Percentiles rank a stretch among this genome's conserved stretches.
Evolutionary conservation across 345 rosid species (phyloP).

Genomic region (Pugionium dolabratum): DNA sequence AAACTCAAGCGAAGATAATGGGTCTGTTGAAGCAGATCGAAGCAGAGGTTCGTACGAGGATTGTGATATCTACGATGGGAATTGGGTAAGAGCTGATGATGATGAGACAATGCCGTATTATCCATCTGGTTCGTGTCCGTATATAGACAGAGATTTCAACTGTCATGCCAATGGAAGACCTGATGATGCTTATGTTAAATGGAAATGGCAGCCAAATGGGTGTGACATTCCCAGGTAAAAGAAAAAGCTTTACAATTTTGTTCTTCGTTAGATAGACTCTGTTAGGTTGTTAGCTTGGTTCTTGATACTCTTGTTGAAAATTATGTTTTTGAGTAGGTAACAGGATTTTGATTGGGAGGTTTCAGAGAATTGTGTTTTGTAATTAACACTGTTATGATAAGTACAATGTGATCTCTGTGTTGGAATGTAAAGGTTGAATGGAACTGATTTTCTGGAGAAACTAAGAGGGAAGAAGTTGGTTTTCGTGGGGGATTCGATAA

Average conservation of each 20-base stretch:
- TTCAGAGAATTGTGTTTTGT: background rate
- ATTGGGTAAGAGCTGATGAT: slow-evolving; percentile 56
- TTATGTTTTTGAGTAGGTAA: slow-evolving; percentile 10
- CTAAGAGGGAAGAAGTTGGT: slow-evolving; percentile 78
- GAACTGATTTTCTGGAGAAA: slow-evolving; percentile 77
- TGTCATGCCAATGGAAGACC: slow-evolving; percentile 76
- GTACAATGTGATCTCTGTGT: slow-evolving; percentile 2
- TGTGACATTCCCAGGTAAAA: slow-evolving; percentile 68
- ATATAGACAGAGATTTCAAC: slow-evolving; percentile 71
- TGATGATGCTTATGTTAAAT: slow-evolving; percentile 63
- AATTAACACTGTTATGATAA: background rate
- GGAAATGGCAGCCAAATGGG: slow-evolving; percentile 87
- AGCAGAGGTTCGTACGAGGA: slow-evolving; percentile 38
- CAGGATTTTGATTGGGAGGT: background rate
- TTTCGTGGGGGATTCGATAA: slow-evolving; percentile 86
- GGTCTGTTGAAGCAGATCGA: slow-evolving; percentile 2
- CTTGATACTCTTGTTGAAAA: slow-evolving; percentile 9
- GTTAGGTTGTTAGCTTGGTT: background rate
- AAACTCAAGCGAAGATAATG: slow-evolving; percentile 25
- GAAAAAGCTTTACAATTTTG: background rate
- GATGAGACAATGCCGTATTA: slow-evolving; percentile 73
- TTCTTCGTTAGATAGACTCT: background rate
- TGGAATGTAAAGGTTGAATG: slow-evolving; percentile 58
- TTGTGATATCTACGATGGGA: slow-evolving; percentile 79
- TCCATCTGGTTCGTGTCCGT: slow-evolving; percentile 76